phyloP scores from a whole-genome alignment of 108 stramenopile genomes.

The Ochromonas danica region DNA sequence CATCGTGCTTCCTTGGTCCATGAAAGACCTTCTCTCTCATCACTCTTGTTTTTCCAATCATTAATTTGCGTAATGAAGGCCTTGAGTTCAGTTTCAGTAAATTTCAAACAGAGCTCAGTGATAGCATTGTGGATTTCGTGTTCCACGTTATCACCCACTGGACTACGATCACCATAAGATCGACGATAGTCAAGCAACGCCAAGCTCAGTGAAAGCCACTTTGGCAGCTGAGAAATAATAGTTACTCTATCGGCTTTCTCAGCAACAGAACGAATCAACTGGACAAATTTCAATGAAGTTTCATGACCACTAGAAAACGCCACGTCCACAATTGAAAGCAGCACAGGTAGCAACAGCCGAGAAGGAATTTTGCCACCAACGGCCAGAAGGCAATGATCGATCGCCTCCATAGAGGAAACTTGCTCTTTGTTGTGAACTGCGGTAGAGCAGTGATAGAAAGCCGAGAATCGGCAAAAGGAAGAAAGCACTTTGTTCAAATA shows the following conservation, averaged over 20 bases:
- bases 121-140: neutral
- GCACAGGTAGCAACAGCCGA: neutral
- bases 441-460: too few relatives aligned
- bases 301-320: too few relatives aligned
- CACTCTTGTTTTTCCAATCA: slow-evolving; percentile 13
- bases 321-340: too few relatives aligned
- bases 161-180: neutral
- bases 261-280: too few relatives aligned
- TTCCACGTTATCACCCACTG: neutral
- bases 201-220: too few relatives aligned
- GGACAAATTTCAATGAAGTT: too few relatives aligned
- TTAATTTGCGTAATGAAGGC: neutral
- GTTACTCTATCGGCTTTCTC: too few relatives aligned
- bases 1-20: neutral
- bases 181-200: neutral
- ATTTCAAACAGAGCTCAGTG: slow-evolving; percentile 29
- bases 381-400: neutral
- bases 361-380: neutral
- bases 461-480: too few relatives aligned
- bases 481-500: neutral
- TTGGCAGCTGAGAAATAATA: too few relatives aligned
- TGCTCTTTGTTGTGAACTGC: neutral
- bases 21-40: neutral
- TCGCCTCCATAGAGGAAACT: neutral
- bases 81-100: slow-evolving; percentile 24